Evolutionary conservation across 1,139 yeast species (phyloP).

Genomic region (Sugiyamaella novakii): DNA sequence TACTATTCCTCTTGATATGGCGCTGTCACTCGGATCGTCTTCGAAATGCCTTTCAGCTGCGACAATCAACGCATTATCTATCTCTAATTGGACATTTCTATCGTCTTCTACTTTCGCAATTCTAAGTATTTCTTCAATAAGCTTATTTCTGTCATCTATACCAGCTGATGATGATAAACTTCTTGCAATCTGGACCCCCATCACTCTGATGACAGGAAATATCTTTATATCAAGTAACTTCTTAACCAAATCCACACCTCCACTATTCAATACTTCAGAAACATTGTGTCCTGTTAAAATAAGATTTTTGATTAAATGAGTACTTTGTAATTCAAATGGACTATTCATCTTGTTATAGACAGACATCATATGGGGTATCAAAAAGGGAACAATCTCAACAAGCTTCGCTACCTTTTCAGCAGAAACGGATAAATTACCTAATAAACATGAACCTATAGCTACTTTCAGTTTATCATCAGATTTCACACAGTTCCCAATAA

Average conservation of each 20-base stretch:
- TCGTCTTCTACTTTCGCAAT: conserved; percentile 14
- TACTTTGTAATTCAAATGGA: conserved; percentile 34
- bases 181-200: conserved; percentile 28
- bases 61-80: conserved; percentile 24
- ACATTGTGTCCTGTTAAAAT: conserved; percentile 16
- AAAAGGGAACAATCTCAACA: conserved; percentile 21
- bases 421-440: conserved; percentile 31
- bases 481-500: not conserved
- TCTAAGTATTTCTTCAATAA: not conserved
- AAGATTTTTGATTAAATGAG: conserved; percentile 34
- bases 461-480: conserved; percentile 18
- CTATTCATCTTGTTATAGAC: conserved; percentile 17
- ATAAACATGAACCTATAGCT: conserved; percentile 30
- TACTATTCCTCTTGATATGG: not conserved
- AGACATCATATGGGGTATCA: conserved; percentile 20
- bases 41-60: conserved; percentile 20
- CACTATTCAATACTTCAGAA: conserved; percentile 19
- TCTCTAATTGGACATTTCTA: conserved; percentile 21
- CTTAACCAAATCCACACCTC: conserved; percentile 26
- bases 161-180: conserved; percentile 19
- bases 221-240: conserved; percentile 27
- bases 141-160: conserved; percentile 11
- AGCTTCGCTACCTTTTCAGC: conserved; percentile 23
- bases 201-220: conserved; percentile 25
- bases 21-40: not conserved